Base-by-base conservation (phyloP, 352 stramenopile genomes). In the Phytophthora fragariae region DNA sequence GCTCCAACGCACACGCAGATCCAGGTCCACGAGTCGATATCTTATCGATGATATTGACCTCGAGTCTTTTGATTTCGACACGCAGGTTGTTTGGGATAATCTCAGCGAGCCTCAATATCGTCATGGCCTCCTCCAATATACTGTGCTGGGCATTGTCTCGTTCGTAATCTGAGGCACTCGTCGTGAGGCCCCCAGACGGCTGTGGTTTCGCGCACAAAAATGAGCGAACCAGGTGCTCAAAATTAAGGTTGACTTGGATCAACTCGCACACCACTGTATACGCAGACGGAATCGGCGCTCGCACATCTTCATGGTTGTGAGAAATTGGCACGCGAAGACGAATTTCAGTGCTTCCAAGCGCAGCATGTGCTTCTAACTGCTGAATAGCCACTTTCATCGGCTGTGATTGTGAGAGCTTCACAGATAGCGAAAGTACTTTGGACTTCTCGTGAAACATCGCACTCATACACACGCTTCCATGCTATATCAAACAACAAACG, bases 291-390 rank as follows among this genome's bases (percentile, higher is more conserved):
- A 80, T 73, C 3, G 73, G 74, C 61, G 62, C 57, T 19, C 59
- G 62, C 5, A 68, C 33, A 46, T 72, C 54, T 39, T 73, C 61
- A 35, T 21, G 12, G 39, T 21, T 52, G n/a, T 63, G 56, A 31
- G 49, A 75, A 37, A 72, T 66, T 55, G 77, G 73, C 37, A 80
- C 31, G 4, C 62, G 29, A 24, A 88, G n/a, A 39, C 49, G 68
- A 19, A 87, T 37, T 56, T 85, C 70, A 31, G 68, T 76, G 6
- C 7, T 10, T 41, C 73, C 78, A 55, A 87, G 49, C 50, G 27
- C 39, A 3, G 41, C 50, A 24, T 57, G 72, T n/a, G 68, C 52
- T 31, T 37, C 60, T 44, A 72, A 37, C 14, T 49, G 31, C n/a
- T 29, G 54, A 19, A 77, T 14, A 31, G 15, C 52, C 27, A 55